Evolutionary conservation across 345 rosid species (phyloP), one percentile per base, ranked within the genome.

Genomic region (Eutrema japonicum): DNA sequence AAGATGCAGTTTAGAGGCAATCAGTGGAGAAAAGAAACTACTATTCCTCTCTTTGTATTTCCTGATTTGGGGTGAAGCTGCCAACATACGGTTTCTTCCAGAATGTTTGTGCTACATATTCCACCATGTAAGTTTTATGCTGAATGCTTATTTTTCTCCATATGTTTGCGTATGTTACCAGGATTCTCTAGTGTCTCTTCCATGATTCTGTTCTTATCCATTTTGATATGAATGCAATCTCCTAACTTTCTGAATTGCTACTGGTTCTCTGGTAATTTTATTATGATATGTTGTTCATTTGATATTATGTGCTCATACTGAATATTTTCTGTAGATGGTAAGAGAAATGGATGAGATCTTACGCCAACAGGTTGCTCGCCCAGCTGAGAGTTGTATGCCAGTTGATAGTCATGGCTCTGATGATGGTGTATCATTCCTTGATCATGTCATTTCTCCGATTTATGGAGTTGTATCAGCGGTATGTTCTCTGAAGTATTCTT

Each of bases 81-180:
- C 95, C 71, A 91, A 91, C 74, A 69, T 88, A 63, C 85, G 97
- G 82, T 91, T 84, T 77, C 89, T 91, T 84, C 97, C 97, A 26
- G 97, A 91, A 83, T 91, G 97, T 81, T 75, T 91, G 77, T 91
- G 97, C 87, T 91, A 95, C 86, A 88, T 95, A 76, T 95, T 92
- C 80, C 99, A 95, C 83, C 89, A 95, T 79, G 98, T 91, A 80
- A 83, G 90, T 81, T 48, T 47, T 30, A 32, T 52, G 64, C 27
- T 52, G 52, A 49, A 11, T 35, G 48, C 55, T 78, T 61, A 37
- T 45, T 66, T 63, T 66, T 42, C 64, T 65, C 56, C 50, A 26
- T 40, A 37, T 77, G 51, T 42, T 52, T 35, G 36, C 51, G n/a
- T 47, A 48, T 22, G 52, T 18, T 38, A 49, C 45, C 26, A 13